Evolutionary conservation across 352 stramenopile genomes (phyloP).

Genomic region (Phytopythium mirpurense): DNA sequence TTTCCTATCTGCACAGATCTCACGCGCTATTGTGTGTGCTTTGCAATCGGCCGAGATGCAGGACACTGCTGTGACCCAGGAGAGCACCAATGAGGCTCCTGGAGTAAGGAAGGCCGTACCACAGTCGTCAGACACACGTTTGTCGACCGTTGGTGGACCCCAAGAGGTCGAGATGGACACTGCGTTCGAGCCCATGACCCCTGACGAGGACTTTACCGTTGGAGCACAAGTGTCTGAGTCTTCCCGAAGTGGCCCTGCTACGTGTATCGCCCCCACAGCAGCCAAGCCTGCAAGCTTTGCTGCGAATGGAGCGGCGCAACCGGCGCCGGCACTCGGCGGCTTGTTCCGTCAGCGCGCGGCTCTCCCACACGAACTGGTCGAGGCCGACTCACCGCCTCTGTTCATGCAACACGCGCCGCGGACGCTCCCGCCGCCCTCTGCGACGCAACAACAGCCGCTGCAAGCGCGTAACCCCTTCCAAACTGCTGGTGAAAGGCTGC

Average conservation of each 20-base stretch:
- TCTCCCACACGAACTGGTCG: conserved; percentile 7
- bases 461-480: conserved; percentile 48
- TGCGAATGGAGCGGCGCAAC: not conserved
- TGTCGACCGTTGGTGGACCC: too few relatives aligned
- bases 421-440: too few relatives aligned
- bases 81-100: too few relatives aligned
- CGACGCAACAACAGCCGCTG: conserved; percentile 14
- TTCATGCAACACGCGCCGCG: not conserved
- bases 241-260: not conserved
- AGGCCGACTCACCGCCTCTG: conserved; percentile 4
- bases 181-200: conserved; percentile 1
- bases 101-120: too few relatives aligned
- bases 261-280: not conserved
- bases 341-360: conserved; percentile 30
- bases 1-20: too few relatives aligned
- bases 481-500: conserved; percentile 62
- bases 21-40: too few relatives aligned
- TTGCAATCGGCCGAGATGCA: too few relatives aligned
- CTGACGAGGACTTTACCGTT: conserved; percentile 1
- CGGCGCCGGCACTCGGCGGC: conserved; percentile 17
- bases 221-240: not conserved
- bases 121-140: too few relatives aligned
- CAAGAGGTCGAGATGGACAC: not conserved
- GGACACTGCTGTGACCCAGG: too few relatives aligned
- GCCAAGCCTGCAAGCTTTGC: not conserved